Evolutionary conservation across 768 basidiomycete species (phyloP), one percentile per base, ranked within the genome.

Genomic region (Boletus reticulatus): DNA sequence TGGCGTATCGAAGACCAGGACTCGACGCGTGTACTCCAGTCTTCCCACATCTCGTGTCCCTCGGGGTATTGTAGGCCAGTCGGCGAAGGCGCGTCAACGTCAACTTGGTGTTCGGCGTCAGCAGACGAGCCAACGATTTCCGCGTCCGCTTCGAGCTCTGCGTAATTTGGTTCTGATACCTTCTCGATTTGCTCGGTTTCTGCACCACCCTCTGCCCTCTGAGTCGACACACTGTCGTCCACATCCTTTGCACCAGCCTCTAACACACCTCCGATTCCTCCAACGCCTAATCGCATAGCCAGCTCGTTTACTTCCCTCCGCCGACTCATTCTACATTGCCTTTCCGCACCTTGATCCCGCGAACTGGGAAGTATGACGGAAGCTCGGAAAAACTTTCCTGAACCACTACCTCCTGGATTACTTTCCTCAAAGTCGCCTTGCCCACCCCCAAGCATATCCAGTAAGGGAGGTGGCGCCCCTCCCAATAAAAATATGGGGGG

Each of bases 201-300:
- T 9, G 55, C 50, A 19, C n/a, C 45, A 19, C 10, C 51, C 20
- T 56, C 63, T 24, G 19, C 34, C 6, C 27, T 53, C 4, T 53
- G 56, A 22, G 27, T 27, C 14, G 49, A 45, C 13, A 31, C 1
- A n/a, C 16, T 36, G 13, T 43, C 52, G 6, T 29, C 50, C 27
- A n/a, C 39, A n/a, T 9, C 44, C 31, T 49, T 46, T 5, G 19
- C 16, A 38, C 14, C 62, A 37, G 27, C 47, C 27, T 83, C 84
- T 7, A 92, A 65, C 8, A 75, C 63, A 12, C 92, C 92, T 11
- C 92, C 92, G 8, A 91, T 78, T 0, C 81, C 80, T 34, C 87
- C 88, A 37, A 92, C 77, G 6, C 83, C 92, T 84, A 92, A 90
- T n/a, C 89, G 82, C 78, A 91, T 87, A 0, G 82, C 85, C 43